Evolutionary conservation across 2,329 filamentous ascomycete species (phyloP).

Genomic region (Aspergillus transmontanensis): DNA sequence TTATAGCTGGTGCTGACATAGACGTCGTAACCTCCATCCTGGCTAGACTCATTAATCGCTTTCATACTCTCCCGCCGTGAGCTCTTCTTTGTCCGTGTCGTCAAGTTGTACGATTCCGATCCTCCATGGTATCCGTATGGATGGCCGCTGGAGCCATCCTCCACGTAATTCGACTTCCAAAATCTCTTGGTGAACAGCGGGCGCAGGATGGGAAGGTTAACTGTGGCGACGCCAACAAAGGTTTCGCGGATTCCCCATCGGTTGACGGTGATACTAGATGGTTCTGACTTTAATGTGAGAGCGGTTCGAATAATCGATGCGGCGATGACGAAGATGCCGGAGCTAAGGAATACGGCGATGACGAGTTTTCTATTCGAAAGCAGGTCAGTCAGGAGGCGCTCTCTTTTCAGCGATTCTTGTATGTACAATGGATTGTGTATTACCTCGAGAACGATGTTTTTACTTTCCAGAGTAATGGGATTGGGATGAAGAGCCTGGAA

Average conservation of each 20-base stretch:
- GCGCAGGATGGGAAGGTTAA: conserved; percentile 7
- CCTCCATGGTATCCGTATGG: background rate
- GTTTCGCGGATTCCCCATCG: conserved; percentile 8
- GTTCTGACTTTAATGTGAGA: background rate
- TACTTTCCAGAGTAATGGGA: conserved; percentile 5
- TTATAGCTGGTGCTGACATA: conserved; percentile 5
- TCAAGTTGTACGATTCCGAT: conserved; percentile 1
- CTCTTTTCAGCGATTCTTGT: background rate
- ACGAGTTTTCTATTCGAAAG: background rate
- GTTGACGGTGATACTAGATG: conserved; percentile 7
- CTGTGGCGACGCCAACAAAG: conserved; percentile 6
- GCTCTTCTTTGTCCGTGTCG: background rate
- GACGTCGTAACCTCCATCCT: conserved; percentile 3
- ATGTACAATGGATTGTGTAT: background rate
- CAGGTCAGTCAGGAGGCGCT: background rate
- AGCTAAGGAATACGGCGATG: conserved; percentile 7
- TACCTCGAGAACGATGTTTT: conserved; percentile 7
- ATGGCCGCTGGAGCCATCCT: background rate
- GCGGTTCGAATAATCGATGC: conserved; percentile 6
- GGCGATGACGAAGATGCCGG: conserved; percentile 7
- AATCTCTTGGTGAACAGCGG: conserved; percentile 4
- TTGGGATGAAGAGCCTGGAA: conserved; percentile 2
- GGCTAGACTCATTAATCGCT: conserved; percentile 1
- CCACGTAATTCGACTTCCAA: background rate
- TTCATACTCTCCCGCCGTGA: conserved; percentile 2